Base-by-base conservation (phyloP, 2,329 filamentous ascomycete species). In the Fusarium papillatum region DNA sequence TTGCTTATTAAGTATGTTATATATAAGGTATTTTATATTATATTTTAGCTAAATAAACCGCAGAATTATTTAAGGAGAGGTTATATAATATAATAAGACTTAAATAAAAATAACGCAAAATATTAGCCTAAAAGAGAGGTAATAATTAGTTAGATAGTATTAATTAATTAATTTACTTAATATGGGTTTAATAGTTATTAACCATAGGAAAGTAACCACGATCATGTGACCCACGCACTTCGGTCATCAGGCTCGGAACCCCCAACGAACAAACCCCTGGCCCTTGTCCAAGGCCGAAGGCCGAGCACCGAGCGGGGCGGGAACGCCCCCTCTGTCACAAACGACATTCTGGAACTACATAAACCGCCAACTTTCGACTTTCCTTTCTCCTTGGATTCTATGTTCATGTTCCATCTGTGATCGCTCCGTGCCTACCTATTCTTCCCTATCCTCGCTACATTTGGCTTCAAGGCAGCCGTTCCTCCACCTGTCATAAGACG, bases 291-390 rank as follows among this genome's bases (percentile, higher is more conserved):
- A 41, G 38, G 26, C 59, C 59, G 59, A 61, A 61, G 59, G 38
- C 59, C 59, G 59, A 61, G 36, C 34, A 41, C 59, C 59, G 59
- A 61, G 59, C 24, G 57, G 57, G 57, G 57, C 57, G 22, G 34
- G 22, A 60, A 38, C 57, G 24, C 24, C 41, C 14, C 24, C 24
- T 61, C 14, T 7, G 17, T 43, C 24, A 61, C 24, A 26, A 39
- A 7, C 55, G 36, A 39, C 57, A 39, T 43, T 39, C 19, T n/a
- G 22, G 16, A 34, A 34, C 31, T 34, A 34, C 31, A 29, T 29
- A 43, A 43, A 14, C 59, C 38, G 38, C 17, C 36, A 6, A 6
- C 36, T 19, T 38, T 41, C 3, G 36, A 61, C 57, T 9, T 60
- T 41, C 6, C 26, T 34, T 34, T 34, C 31, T 26, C 22, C 38